Conservation (phyloP, 2,329 filamentous ascomycete species). For the Epichloe amarillans region DNA sequence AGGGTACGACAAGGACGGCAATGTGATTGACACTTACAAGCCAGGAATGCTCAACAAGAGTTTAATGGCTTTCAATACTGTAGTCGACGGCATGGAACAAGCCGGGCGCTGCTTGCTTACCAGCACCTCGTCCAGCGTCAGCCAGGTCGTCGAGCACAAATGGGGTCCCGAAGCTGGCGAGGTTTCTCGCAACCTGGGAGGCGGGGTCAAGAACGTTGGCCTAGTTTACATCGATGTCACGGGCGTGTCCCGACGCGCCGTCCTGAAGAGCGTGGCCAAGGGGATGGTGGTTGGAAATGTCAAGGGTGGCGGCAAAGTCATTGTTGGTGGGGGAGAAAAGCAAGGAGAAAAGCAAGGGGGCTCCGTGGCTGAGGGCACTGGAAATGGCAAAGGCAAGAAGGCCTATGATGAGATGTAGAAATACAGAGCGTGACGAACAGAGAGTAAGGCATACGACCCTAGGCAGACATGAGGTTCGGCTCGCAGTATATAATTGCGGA, state of each 20-base stretch:
- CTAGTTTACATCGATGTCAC: conserved; percentile 95
- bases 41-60: conserved; percentile 90
- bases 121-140: conserved; percentile 64
- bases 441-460: too few relatives aligned
- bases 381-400: conserved; percentile 11
- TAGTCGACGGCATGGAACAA: conserved; percentile 87
- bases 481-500: too few relatives aligned
- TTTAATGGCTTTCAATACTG: conserved; percentile 88
- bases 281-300: conserved; percentile 86
- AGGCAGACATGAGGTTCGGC: too few relatives aligned
- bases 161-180: conserved; percentile 79
- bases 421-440: too few relatives aligned
- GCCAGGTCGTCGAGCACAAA: conserved; percentile 73
- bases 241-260: conserved; percentile 75
- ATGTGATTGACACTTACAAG: conserved; percentile 55
- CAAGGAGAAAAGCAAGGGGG: conserved; percentile 16
- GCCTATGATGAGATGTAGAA: conserved; percentile 9
- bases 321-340: conserved; percentile 54
- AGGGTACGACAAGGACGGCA: conserved; percentile 58
- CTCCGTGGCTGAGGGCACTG: conserved; percentile 12
- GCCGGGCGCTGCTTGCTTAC: conserved; percentile 67
- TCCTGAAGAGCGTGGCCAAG: conserved; percentile 91
- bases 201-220: conserved; percentile 89
- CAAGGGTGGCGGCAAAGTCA: conserved; percentile 56
- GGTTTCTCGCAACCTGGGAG: conserved; percentile 61